Conservation (phyloP, 2,329 filamentous ascomycete genomes). For the Paecilomyces sp. region DNA sequence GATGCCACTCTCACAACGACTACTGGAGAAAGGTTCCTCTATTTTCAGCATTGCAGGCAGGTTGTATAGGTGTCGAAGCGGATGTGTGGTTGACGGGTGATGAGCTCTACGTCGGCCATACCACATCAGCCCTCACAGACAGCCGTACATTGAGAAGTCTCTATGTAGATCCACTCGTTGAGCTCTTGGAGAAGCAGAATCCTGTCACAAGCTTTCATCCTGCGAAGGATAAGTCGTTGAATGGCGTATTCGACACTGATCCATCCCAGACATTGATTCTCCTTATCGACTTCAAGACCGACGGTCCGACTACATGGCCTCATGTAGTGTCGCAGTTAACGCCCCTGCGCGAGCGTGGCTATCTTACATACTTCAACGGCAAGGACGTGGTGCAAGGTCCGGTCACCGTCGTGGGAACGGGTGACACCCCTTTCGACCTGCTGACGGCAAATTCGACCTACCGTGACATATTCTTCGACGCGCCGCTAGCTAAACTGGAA, state of each 20-base stretch:
- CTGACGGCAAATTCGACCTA: slow-evolving; percentile 41
- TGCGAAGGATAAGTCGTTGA: slow-evolving; percentile 18
- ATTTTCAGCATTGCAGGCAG: slow-evolving; percentile 48
- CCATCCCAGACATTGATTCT: slow-evolving; percentile 45
- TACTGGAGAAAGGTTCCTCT: slow-evolving; percentile 51
- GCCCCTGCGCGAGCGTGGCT: slow-evolving; percentile 42
- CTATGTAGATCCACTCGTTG: slow-evolving; percentile 47
- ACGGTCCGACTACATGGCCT: slow-evolving; percentile 30
- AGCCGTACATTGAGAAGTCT: slow-evolving; percentile 44
- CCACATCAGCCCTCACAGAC: slow-evolving; percentile 37
- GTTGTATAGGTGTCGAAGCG: slow-evolving; percentile 51
- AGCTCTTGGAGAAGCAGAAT: slow-evolving; percentile 45
- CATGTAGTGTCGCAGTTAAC: slow-evolving; percentile 35
- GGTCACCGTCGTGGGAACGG: slow-evolving; percentile 48
- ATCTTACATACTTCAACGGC: slow-evolving; percentile 47
- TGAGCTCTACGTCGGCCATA: slow-evolving; percentile 52
- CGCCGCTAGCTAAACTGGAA: slow-evolving; percentile 39
- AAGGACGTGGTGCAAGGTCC: slow-evolving; percentile 34
- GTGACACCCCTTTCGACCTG: slow-evolving; percentile 46
- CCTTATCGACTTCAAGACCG: slow-evolving; percentile 46
- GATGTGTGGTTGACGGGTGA: slow-evolving; percentile 50
- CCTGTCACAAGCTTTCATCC: slow-evolving; percentile 30
- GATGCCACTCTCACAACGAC: slow-evolving; percentile 53
- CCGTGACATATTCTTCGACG: slow-evolving; percentile 51
- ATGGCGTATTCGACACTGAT: slow-evolving; percentile 46